Evolutionary conservation across 495 filamentous ascomycete genomes (phyloP).

Genomic region (Niebla homalea): DNA sequence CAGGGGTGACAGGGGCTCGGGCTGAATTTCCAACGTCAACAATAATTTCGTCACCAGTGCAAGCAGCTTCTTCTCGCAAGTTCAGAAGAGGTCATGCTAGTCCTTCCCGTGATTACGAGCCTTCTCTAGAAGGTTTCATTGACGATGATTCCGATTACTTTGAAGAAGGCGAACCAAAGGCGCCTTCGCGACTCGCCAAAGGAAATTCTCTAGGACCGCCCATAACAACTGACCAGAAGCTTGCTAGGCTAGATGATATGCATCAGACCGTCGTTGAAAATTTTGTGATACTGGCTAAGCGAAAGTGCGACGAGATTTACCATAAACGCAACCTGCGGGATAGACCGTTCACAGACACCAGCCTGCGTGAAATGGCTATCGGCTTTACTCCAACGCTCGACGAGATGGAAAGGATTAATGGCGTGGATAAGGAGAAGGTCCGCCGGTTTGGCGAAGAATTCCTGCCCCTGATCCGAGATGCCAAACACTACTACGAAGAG

Average conservation of each 20-base stretch:
- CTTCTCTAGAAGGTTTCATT: slow-evolving; percentile 29
- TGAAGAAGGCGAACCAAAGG: slow-evolving; percentile 38
- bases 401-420: slow-evolving; percentile 52
- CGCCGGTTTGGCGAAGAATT: slow-evolving; percentile 54
- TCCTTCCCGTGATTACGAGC: slow-evolving; percentile 19
- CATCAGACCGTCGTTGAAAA: slow-evolving; percentile 52
- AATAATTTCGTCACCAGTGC: slow-evolving; percentile 71
- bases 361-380: slow-evolving; percentile 76
- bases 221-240: slow-evolving; percentile 55
- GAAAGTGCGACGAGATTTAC: slow-evolving; percentile 53
- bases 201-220: slow-evolving; percentile 44
- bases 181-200: slow-evolving; percentile 21
- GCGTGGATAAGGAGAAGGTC: slow-evolving; percentile 59
- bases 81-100: slow-evolving; percentile 19
- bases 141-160: slow-evolving; percentile 41
- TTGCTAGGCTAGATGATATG: slow-evolving; percentile 46
- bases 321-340: slow-evolving; percentile 45
- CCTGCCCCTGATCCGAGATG: slow-evolving; percentile 46
- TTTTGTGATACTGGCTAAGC: slow-evolving; percentile 50
- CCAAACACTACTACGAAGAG: slow-evolving; percentile 39
- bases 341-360: slow-evolving; percentile 62
- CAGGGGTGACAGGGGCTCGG: slow-evolving; percentile 18
- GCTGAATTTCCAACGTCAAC: slow-evolving; percentile 53
- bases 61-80: slow-evolving; percentile 38
- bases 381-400: slow-evolving; percentile 46